Evolutionary conservation across 306 rosid genomes (phyloP), one percentile per base, ranked within the genome.

Genomic region (Cucurbita ficifolia): DNA sequence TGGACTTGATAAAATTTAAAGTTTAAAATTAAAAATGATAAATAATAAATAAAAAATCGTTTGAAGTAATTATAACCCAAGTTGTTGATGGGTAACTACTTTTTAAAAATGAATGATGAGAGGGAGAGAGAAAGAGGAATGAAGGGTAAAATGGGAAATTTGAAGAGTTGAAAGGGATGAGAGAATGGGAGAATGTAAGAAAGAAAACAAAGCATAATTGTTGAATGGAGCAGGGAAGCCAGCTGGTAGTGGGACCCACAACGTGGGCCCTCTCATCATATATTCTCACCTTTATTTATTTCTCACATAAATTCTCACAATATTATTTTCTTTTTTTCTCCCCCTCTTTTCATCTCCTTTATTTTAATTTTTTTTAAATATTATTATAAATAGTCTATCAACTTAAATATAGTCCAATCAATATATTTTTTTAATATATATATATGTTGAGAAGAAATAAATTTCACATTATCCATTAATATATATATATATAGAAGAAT

Each of bases 221-320:
- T 53, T 57, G 56, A 12, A 71, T 68, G 71, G 62, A 40, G 67
- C 43, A 53, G 75, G 59, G 78, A 78, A 78, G 77, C 85, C 96
- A 92, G 96, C 92, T 87, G 88, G 88, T 77, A 77, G 58, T 63
- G 89, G 89, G 83, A 77, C 88, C 88, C 61, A 70, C 72, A 69
- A 54, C 36, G 74, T 76, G 74, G 48, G 71, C 70, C 29, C 76
- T 72, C 83, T 80, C 87, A 81, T 78, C 18, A 82, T 79, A 77
- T 76, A 76, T 83, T 83, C 82, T 77, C 79, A 52, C 74, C 84
- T 75, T 85, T 49, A 5, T 39, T 39, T 39, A 39, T 39, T 7
- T 38, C 1, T 79, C 53, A 63, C 70, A 38, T 39, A 9, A 58
- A 63, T 63, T 63, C 70, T 33, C 7, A 38, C 22, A 17, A 39